A percentile compares a stretch with the other conserved stretches of the same genome.
These are phyloP conservation scores for Aspergillus incahuasiensis DNA, from an alignment of 495 filamentous ascomycete species.

Conservation along the genomic window DNA sequence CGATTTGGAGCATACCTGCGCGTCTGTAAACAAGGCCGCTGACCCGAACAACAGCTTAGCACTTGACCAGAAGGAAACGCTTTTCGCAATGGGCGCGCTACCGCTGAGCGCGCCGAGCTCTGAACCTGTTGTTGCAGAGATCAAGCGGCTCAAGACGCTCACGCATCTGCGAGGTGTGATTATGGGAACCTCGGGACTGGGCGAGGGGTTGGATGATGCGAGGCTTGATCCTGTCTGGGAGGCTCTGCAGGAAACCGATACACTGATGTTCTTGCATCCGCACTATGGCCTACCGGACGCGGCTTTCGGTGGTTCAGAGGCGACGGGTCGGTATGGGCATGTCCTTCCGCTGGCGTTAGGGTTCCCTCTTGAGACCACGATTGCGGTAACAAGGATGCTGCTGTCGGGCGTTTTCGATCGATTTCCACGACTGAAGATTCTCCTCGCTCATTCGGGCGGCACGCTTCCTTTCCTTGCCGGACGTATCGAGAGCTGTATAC, in stretches of 20 bases:
- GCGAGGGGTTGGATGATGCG: slow-evolving; percentile 76
- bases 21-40: slow-evolving; percentile 45
- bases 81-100: slow-evolving; percentile 80
- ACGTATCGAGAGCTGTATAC: slow-evolving; percentile 80
- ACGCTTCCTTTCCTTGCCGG: slow-evolving; percentile 87
- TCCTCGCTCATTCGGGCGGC: slow-evolving; percentile 86
- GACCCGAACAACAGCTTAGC: slow-evolving; percentile 18
- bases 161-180: slow-evolving; percentile 77
- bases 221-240: slow-evolving; percentile 63
- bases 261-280: slow-evolving; percentile 82
- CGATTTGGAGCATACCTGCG: slow-evolving; percentile 68
- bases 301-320: slow-evolving; percentile 63
- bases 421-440: slow-evolving; percentile 62
- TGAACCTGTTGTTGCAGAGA: slow-evolving; percentile 55
- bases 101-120: slow-evolving; percentile 65
- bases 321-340: slow-evolving; percentile 68
- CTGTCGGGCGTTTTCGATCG: slow-evolving; percentile 80
- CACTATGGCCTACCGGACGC: slow-evolving; percentile 82
- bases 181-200: slow-evolving; percentile 80
- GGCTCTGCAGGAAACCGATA: slow-evolving; percentile 56
- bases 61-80: slow-evolving; percentile 25
- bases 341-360: slow-evolving; percentile 82
- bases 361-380: slow-evolving; percentile 91
- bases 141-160: slow-evolving; percentile 55
- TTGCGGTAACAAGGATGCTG: slow-evolving; percentile 84